Base-by-base conservation (phyloP, 768 basidiomycete species). In the Lactifluus rugatus region DNA sequence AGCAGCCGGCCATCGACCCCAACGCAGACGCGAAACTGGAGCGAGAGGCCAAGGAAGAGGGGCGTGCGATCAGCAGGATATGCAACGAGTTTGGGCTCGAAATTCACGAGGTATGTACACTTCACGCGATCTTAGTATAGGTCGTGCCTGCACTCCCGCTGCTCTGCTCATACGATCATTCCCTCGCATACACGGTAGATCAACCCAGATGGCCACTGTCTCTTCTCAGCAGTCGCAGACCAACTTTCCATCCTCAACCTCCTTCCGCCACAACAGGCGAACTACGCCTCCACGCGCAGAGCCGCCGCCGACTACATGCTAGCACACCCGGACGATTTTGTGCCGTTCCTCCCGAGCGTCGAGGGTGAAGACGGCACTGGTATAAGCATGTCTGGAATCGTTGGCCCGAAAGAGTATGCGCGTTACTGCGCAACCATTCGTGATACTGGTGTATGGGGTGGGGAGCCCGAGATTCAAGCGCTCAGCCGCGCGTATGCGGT, bases 391-490 rank as follows among this genome's bases (percentile, higher is more conserved):
- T 72, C 80, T 25, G 92, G 89, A 3, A 65, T 92, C 10, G 93
- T 97, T 84, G 80, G 75, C 11, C 76, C 73, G 21, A 67, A 70
- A 45, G 76, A 84, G 66, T 92, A 88, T 65, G 73, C 79, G 50
- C 72, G 74, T 54, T 98, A 99, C 69, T 96, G 93, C 68, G 70
- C 73, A 56, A 76, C 78, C 11, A 84, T 99, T 28, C 83, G 83
- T 42, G 78, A 86, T 68, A 94, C 93, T 23, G 85, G 83, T n/a
- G 80, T 84, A 31, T 98, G 96, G 96, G 96, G 96, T 49, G 95
- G 96, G 36, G 93, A 98, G 73, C 94, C 93, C 7, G 96, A 98
- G 78, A 93, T 99, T 32, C 78, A 88, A 64, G 96, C 96, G 3
- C 75, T 98, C 16, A 85, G 87, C 67, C 77, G 85, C 51, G 82